Evolutionary conservation across 805 yeast genomes (phyloP).

Genomic region (Candida ulmi): DNA sequence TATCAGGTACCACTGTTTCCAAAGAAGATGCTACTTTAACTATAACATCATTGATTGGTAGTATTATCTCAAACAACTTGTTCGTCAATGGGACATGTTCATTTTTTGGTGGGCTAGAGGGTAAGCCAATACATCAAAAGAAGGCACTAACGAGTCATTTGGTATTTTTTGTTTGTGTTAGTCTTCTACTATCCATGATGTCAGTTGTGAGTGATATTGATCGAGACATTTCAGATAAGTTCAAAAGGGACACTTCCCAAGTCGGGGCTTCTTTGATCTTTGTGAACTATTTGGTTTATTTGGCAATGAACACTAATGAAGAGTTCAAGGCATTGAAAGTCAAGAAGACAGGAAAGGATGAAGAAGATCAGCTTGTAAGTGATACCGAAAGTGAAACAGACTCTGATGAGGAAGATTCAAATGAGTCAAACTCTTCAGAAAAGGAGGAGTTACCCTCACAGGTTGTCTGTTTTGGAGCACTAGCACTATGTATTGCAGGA

Average conservation of each 20-base stretch:
- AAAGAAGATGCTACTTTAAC: slow-evolving; percentile 43
- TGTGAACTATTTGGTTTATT: slow-evolving; percentile 15
- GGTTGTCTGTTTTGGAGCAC: slow-evolving; percentile 17
- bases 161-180: slow-evolving; percentile 16
- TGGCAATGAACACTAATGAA: slow-evolving; percentile 17
- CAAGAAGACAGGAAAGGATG: slow-evolving; percentile 6
- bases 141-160: slow-evolving; percentile 13
- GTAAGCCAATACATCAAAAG: slow-evolving; percentile 10
- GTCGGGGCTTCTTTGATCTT: slow-evolving; percentile 17
- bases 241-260: slow-evolving; percentile 17
- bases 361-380: slow-evolving; percentile 3
- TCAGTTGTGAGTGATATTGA: slow-evolving; percentile 16
- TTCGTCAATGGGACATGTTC: slow-evolving; percentile 25
- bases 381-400: slow-evolving; percentile 4
- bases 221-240: slow-evolving; percentile 8
- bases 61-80: slow-evolving; percentile 40
- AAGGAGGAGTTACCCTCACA: slow-evolving; percentile 11
- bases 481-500: slow-evolving; percentile 17
- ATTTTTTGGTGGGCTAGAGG: slow-evolving; percentile 19
- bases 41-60: slow-evolving; percentile 44
- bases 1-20: slow-evolving; percentile 42
- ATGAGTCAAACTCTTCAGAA: neutral
- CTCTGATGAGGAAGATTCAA: slow-evolving; percentile 4
- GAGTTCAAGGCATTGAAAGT: slow-evolving; percentile 14
- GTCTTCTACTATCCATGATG: slow-evolving; percentile 13